Percentiles rank a stretch among this genome's conserved stretches.
phyloP scores from a whole-genome alignment of 2,329 filamentous ascomycete genomes.

The Aureobasidium sp. region DNA sequence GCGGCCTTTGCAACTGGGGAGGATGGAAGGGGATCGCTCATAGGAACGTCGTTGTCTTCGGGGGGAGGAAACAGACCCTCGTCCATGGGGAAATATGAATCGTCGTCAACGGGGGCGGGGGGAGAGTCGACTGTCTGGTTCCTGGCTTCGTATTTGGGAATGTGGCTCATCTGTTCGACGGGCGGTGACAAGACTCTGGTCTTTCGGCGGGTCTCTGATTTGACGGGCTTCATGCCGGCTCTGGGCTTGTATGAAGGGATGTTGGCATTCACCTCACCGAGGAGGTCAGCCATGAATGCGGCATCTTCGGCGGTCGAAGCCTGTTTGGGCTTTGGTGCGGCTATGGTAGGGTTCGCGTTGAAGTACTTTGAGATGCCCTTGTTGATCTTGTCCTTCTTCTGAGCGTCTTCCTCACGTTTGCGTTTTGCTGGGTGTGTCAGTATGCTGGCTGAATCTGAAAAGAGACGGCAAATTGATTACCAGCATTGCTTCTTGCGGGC shows the following conservation, averaged over 20 bases:
- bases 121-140: conserved; percentile 9
- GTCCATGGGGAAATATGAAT: conserved; percentile 19
- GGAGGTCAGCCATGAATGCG: conserved; percentile 74
- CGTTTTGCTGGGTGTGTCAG: conserved; percentile 58
- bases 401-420: conserved; percentile 78
- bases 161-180: conserved; percentile 44
- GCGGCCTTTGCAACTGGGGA: conserved; percentile 55
- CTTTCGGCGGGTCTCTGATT: conserved; percentile 70
- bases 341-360: conserved; percentile 49
- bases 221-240: conserved; percentile 55
- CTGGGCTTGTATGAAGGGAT: conserved; percentile 48
- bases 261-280: conserved; percentile 83
- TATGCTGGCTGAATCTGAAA: conserved; percentile 13
- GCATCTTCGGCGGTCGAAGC: conserved; percentile 80
- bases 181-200: conserved; percentile 73
- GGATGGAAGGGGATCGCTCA: conserved; percentile 78
- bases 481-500: conserved; percentile 52
- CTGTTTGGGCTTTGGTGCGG: conserved; percentile 71
- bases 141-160: conserved; percentile 23
- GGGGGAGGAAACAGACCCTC: conserved; percentile 45
- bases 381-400: conserved; percentile 79
- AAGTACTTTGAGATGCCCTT: conserved; percentile 94
- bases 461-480: conserved; percentile 26
- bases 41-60: conserved; percentile 64
- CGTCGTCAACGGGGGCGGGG: conserved; percentile 17